Evolutionary conservation across 371 early-diverging fungal genomes (phyloP).

Genomic region (Nematocida homosporus): DNA sequence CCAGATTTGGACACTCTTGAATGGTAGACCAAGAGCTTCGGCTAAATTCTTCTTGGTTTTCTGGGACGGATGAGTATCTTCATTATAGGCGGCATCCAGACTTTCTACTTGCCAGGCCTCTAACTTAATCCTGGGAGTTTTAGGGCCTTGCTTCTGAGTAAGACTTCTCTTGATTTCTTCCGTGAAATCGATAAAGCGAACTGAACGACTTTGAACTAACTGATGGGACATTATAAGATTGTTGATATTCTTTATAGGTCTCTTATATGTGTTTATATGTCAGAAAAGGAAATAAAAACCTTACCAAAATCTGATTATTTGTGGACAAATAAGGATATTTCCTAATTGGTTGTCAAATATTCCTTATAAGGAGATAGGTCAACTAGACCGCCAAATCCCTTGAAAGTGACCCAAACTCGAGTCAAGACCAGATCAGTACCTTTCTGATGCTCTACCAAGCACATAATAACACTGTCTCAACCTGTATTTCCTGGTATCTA

Average conservation of each 20-base stretch:
- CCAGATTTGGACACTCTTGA: conserved; percentile 65
- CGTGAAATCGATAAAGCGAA: conserved; percentile 58
- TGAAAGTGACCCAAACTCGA: too few species aligned
- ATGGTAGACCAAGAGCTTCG: conserved; percentile 28
- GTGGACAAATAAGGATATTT: conserved; percentile 28
- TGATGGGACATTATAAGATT: conserved; percentile 15
- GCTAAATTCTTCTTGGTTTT: conserved; percentile 54
- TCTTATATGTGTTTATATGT: conserved; percentile 5
- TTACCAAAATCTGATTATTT: conserved; percentile 20
- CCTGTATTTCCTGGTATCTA: too few species aligned
- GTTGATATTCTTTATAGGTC: neutral
- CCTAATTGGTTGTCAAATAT: conserved; percentile 33
- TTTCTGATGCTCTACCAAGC: too few species aligned
- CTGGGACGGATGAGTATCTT: conserved; percentile 58
- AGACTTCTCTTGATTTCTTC: conserved; percentile 52
- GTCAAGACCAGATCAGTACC: too few species aligned
- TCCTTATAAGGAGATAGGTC: conserved; percentile 14
- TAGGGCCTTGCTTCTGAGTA: conserved; percentile 12
- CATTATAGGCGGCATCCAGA: conserved; percentile 53
- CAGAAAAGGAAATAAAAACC: conserved; percentile 12
- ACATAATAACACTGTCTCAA: too few species aligned
- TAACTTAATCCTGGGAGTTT: conserved; percentile 52
- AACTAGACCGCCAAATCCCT: too few species aligned
- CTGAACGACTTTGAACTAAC: conserved; percentile 8
- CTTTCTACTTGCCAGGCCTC: conserved; percentile 48